A percentile compares a stretch with the other conserved stretches of the same genome.
These are phyloP conservation scores for Heterobasidion parviporum DNA, from an alignment of 1,284 basidiomycete genomes.

Conservation along the genomic window DNA sequence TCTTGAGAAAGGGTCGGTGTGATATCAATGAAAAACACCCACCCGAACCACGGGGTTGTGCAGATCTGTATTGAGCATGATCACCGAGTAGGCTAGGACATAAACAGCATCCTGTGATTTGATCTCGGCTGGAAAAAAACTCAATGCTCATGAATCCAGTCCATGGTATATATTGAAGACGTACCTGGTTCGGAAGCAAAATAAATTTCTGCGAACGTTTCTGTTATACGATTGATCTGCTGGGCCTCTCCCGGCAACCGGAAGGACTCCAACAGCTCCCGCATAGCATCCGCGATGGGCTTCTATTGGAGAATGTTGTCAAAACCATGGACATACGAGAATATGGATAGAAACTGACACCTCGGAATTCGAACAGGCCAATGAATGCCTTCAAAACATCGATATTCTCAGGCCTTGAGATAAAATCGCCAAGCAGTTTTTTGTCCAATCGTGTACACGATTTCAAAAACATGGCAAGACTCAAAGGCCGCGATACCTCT, in stretches of 20 bases:
- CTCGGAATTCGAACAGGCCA: constrained; percentile 82
- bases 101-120: constrained; percentile 91
- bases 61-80: constrained; percentile 97
- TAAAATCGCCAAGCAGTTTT: constrained; percentile 88
- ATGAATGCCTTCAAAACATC: constrained; percentile 87
- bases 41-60: constrained; percentile 95
- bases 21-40: constrained; percentile 19
- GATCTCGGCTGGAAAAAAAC: constrained; percentile 59
- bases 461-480: constrained; percentile 82
- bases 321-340: constrained; percentile 8
- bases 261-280: constrained; percentile 91
- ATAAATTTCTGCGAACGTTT: constrained; percentile 90
- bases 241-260: constrained; percentile 93
- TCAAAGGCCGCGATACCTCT: constrained; percentile 47
- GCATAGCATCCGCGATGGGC: constrained; percentile 91
- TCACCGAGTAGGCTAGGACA: constrained; percentile 92
- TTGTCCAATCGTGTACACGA: constrained; percentile 86
- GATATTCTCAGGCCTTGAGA: constrained; percentile 84
- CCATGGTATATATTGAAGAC: constrained; percentile 9
- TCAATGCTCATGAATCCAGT: not conserved
- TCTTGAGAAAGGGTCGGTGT: not conserved
- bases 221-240: constrained; percentile 91
- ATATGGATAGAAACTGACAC: constrained; percentile 41
- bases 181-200: constrained; percentile 78
- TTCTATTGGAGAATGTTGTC: constrained; percentile 46